Conservation (phyloP, 805 yeast species). For the Starmerella lactis-condensi region DNA sequence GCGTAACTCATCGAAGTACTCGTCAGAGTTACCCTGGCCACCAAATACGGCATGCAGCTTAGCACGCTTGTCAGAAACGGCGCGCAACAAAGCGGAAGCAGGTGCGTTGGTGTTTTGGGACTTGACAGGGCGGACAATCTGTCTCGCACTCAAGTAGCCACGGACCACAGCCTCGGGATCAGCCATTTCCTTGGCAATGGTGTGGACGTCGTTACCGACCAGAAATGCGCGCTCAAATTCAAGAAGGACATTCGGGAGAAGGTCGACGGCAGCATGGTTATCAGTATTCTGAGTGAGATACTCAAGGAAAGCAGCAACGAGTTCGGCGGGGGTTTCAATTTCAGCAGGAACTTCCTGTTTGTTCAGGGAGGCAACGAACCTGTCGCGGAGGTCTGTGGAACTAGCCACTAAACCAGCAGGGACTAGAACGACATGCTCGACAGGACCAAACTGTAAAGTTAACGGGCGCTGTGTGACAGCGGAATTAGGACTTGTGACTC, state of each 20-base stretch:
- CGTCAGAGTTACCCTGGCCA: constrained; percentile 98
- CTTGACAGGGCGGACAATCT: constrained; percentile 32
- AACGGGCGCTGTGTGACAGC: constrained; percentile 56
- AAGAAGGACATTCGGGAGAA: constrained; percentile 46
- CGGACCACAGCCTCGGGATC: constrained; percentile 62
- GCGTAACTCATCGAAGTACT: constrained; percentile 89
- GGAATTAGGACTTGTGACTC: constrained; percentile 27
- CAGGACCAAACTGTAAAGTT: constrained; percentile 62
- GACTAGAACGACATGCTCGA: constrained; percentile 74
- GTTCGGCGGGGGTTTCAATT: constrained; percentile 43
- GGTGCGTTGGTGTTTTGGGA: constrained; percentile 21
- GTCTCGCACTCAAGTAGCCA: constrained; percentile 52
- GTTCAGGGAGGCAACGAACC: constrained; percentile 30
- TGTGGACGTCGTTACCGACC: constrained; percentile 64
- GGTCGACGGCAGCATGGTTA: constrained; percentile 30
- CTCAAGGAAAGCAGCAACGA: constrained; percentile 69
- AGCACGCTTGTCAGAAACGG: constrained; percentile 39
- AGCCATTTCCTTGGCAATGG: constrained; percentile 59
- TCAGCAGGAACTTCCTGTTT: constrained; percentile 8
- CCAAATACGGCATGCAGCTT: constrained; percentile 76
- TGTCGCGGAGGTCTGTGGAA: constrained; percentile 75
- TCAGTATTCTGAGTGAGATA: constrained; percentile 19
- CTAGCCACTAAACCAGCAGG: constrained; percentile 64
- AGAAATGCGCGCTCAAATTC: constrained; percentile 77
- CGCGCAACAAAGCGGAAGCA: constrained; percentile 44